Base-by-base conservation (phyloP, 352 stramenopile genomes). In the Phytopythium litorale region DNA sequence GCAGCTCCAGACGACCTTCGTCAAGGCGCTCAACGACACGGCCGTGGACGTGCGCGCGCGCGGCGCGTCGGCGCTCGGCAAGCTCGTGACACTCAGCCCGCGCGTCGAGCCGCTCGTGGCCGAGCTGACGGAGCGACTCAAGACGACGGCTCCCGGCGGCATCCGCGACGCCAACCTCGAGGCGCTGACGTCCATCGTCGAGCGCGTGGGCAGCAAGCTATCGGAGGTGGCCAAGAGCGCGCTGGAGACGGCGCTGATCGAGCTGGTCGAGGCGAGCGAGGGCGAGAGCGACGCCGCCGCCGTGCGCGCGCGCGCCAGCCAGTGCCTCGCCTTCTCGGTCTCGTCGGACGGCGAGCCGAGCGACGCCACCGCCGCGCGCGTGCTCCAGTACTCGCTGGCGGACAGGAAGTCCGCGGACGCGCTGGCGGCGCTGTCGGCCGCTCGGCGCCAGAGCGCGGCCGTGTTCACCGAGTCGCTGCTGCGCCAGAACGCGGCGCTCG, bases 1-100 rank as follows among this genome's bases (percentile, higher is more conserved):
- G 25, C 98, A 99, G 80, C 89, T 99, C 57, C 98, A 99, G 75
- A 99, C 97, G 4, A 99, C 97, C 4, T 99, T 99, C 68, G 92
- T 99, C 49, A 99, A 99, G 80, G 96, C 97, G 40, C 75, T 99
- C n/a, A 98, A 97, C 65, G 97, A 99, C 79, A 87, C 89, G n/a
- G 94, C 84, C 13, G 89, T 91, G 35, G 88, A 97, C 57, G 97
- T 99, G 19, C 87, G 96, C 42, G 66, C 84, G 19, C 87, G 92
- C 68, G 96, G 96, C 42, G 96, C 96, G 1, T 88, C 84, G 32
- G 96, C 96, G 42, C 83, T 99, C 32, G 92, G 84, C 30, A 85
- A 98, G 30, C 80, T 99, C 11, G 97, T 99, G 68, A 88, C 87
- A 54, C 68, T 99, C 12, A 98, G 94, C 43, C 96, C 93, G 56